These are phyloP conservation scores for Linnemannia exigua DNA, from an alignment of 192 early-diverging fungal species.

Conservation along the genomic window DNA sequence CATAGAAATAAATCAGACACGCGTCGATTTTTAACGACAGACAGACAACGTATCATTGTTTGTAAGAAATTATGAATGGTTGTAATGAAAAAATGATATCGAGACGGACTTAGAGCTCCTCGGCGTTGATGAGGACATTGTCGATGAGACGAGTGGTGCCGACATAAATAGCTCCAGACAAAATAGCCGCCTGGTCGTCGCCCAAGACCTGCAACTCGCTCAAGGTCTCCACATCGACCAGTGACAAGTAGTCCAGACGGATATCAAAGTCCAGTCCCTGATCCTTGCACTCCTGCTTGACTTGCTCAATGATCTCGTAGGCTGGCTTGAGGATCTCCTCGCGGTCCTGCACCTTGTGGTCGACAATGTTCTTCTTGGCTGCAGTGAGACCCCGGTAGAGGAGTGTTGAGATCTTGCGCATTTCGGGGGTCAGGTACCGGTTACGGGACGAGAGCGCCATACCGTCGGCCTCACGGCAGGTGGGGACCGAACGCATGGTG, in stretches of 20 bases:
- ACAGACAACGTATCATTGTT: no score
- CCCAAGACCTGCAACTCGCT: conserved; percentile 69
- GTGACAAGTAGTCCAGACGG: conserved; percentile 88
- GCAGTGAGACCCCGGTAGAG: conserved; percentile 78
- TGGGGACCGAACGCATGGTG: conserved; percentile 78
- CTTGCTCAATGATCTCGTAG: conserved; percentile 63
- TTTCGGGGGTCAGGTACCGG: conserved; percentile 80
- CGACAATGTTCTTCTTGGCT: conserved; percentile 65
- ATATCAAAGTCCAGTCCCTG: conserved; percentile 62
- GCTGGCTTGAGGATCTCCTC: conserved; percentile 64
- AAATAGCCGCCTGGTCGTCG: conserved; percentile 74
- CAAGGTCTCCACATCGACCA: conserved; percentile 80
- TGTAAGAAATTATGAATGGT: neutral
- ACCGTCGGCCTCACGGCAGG: conserved; percentile 84
- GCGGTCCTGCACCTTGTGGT: conserved; percentile 47
- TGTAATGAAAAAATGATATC: neutral
- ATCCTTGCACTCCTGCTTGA: conserved; percentile 51
- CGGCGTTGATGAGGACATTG: conserved; percentile 83
- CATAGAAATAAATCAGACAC: no score
- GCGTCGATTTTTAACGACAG: no score
- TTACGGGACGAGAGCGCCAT: conserved; percentile 95
- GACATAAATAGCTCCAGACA: conserved; percentile 88
- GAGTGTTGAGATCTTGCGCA: conserved; percentile 77
- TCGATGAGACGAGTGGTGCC: conserved; percentile 95
- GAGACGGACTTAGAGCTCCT: conserved; percentile 28